These are phyloP conservation scores for Globisporangium rhizosaccharum DNA, from an alignment of 352 stramenopile genomes.

Conservation along the genomic window DNA sequence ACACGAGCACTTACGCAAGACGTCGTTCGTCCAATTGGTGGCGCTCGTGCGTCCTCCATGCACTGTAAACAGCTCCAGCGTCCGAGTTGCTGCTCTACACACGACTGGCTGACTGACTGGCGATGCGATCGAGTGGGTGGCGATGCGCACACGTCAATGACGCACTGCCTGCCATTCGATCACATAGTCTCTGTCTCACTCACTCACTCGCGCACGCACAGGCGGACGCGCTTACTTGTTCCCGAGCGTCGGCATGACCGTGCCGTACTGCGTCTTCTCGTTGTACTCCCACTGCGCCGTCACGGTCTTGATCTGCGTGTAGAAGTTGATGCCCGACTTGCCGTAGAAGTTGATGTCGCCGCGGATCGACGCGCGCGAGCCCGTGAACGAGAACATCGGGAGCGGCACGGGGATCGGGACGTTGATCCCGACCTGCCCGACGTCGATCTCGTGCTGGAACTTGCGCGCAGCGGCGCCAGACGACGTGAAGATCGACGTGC, in stretches of 20 bases:
- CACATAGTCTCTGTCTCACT: background rate
- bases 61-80: no score
- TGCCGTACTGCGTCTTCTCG: slow-evolving; percentile 84
- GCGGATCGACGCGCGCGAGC: slow-evolving; percentile 90
- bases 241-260: slow-evolving; percentile 90
- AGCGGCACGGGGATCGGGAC: slow-evolving; percentile 97
- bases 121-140: no score
- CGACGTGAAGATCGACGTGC: slow-evolving; percentile 95
- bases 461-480: slow-evolving; percentile 92
- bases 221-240: slow-evolving; percentile 30
- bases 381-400: slow-evolving; percentile 98
- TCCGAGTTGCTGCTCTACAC: no score
- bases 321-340: slow-evolving; percentile 95
- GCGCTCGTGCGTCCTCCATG: no score
- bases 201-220: background rate
- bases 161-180: background rate
- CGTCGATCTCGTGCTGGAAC: slow-evolving; percentile 96
- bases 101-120: no score
- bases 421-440: slow-evolving; percentile 96
- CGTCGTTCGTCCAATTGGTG: no score
- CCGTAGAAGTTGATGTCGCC: slow-evolving; percentile 98
- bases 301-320: slow-evolving; percentile 98
- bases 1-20: no score
- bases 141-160: no score
- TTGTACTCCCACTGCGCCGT: slow-evolving; percentile 95